Conservation (phyloP, 1,284 basidiomycete species). For the Omphalotus olearius region DNA sequence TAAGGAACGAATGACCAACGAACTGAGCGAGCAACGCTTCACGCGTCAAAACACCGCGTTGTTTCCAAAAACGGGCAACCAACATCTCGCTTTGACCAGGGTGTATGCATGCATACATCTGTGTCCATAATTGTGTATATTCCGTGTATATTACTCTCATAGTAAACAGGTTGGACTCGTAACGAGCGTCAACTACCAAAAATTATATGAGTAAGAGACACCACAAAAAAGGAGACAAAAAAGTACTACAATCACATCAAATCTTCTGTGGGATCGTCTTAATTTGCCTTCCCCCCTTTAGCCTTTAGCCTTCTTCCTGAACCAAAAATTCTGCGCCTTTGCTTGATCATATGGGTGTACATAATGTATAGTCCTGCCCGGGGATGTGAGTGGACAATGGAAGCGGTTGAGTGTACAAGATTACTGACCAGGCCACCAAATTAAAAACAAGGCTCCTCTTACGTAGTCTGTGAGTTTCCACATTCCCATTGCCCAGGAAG, state of each 20-base stretch:
- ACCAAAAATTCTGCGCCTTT: conserved; percentile 76
- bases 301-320: conserved; percentile 14
- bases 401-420: no score
- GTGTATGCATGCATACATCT: conserved; percentile 34
- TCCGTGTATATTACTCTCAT: conserved; percentile 43
- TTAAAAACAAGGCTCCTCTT: conserved; percentile 63
- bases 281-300: conserved; percentile 17
- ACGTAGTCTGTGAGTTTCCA: conserved; percentile 56
- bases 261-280: conserved; percentile 1
- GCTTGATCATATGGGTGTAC: conserved; percentile 88
- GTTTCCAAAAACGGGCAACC: no score
- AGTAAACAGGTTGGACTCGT: conserved; percentile 56
- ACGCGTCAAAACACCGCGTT: no score
- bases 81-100: no score
- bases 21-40: no score
- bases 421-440: conserved; percentile 89
- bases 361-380: conserved; percentile 74
- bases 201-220: background rate
- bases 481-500: conserved; percentile 28
- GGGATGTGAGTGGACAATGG: background rate
- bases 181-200: conserved; percentile 49
- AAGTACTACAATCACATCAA: background rate
- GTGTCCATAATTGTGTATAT: background rate
- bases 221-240: background rate
- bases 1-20: no score